Evolutionary conservation across 768 basidiomycete genomes (phyloP).

Genomic region (Amanita subjunquillea): DNA sequence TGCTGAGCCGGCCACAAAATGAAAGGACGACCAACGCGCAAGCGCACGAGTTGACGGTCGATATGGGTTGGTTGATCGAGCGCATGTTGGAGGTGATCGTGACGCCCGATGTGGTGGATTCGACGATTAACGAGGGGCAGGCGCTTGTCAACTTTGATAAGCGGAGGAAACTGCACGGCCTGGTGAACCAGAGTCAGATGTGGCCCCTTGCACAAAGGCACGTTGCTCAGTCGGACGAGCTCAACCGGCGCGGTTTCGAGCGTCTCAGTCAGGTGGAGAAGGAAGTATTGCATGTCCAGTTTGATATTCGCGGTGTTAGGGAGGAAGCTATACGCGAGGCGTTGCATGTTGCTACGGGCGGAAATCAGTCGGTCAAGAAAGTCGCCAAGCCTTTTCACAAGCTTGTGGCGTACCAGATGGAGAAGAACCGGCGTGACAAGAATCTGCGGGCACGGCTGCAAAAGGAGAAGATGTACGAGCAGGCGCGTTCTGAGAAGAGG

Average conservation of each 20-base stretch:
- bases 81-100: slow-evolving; percentile 72
- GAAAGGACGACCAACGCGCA: slow-evolving; percentile 23
- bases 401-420: slow-evolving; percentile 55
- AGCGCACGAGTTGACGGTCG: slow-evolving; percentile 47
- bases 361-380: slow-evolving; percentile 41
- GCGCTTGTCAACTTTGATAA: slow-evolving; percentile 76
- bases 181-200: slow-evolving; percentile 45
- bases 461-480: slow-evolving; percentile 71
- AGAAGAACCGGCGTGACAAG: slow-evolving; percentile 75
- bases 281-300: slow-evolving; percentile 48
- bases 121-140: slow-evolving; percentile 39
- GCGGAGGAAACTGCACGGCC: slow-evolving; percentile 63
- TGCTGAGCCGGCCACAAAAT: slow-evolving; percentile 42
- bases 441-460: slow-evolving; percentile 56
- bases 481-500: slow-evolving; percentile 58
- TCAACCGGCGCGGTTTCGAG: slow-evolving; percentile 60
- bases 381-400: slow-evolving; percentile 55
- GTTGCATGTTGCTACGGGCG: slow-evolving; percentile 27
- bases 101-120: slow-evolving; percentile 58
- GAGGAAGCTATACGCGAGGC: slow-evolving; percentile 70
- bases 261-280: slow-evolving; percentile 69
- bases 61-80: slow-evolving; percentile 79
- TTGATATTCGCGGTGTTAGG: slow-evolving; percentile 63
- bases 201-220: slow-evolving; percentile 32
- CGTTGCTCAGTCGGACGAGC: slow-evolving; percentile 37